Percentiles rank a stretch among this genome's conserved stretches.
These are phyloP conservation scores for Cerioporus squamosus DNA, from an alignment of 1,284 basidiomycete genomes.

Conservation along the genomic window DNA sequence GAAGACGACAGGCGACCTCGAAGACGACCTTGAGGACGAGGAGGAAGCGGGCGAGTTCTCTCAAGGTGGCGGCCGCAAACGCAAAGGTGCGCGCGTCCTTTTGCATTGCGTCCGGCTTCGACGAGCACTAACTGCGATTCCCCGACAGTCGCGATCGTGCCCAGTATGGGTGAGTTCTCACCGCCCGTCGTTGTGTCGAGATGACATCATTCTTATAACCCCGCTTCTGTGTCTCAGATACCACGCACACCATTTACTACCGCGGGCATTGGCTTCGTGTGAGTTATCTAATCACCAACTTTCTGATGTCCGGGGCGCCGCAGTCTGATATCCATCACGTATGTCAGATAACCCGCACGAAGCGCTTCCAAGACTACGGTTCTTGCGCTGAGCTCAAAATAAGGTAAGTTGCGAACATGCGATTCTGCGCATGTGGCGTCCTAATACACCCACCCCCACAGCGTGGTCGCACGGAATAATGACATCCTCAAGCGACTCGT, in stretches of 20 bases:
- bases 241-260: slow-evolving; percentile 86
- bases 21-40: slow-evolving; percentile 71
- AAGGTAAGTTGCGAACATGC: slow-evolving; percentile 49
- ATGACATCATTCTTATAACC: slow-evolving; percentile 30
- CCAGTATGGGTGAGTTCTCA: slow-evolving; percentile 33
- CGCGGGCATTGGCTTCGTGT: slow-evolving; percentile 85
- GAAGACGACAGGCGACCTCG: slow-evolving; percentile 72
- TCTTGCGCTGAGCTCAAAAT: slow-evolving; percentile 75
- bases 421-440: neutral
- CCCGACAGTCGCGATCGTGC: slow-evolving; percentile 34
- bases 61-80: slow-evolving; percentile 65
- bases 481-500: slow-evolving; percentile 84
- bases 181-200: neutral
- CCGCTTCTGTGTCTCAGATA: slow-evolving; percentile 50
- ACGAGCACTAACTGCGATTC: neutral
- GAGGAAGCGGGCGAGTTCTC: slow-evolving; percentile 57
- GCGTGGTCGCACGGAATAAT: slow-evolving; percentile 84
- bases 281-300: slow-evolving; percentile 18
- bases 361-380: slow-evolving; percentile 74
- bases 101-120: slow-evolving; percentile 11
- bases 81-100: slow-evolving; percentile 62
- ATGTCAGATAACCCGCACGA: slow-evolving; percentile 75
- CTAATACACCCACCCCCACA: slow-evolving; percentile 33
- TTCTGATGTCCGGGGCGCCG: slow-evolving; percentile 20
- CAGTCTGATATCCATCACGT: slow-evolving; percentile 29